Evolutionary conservation across 2,329 filamentous ascomycete genomes (phyloP).

Genomic region (Ampelomyces quisqualis): DNA sequence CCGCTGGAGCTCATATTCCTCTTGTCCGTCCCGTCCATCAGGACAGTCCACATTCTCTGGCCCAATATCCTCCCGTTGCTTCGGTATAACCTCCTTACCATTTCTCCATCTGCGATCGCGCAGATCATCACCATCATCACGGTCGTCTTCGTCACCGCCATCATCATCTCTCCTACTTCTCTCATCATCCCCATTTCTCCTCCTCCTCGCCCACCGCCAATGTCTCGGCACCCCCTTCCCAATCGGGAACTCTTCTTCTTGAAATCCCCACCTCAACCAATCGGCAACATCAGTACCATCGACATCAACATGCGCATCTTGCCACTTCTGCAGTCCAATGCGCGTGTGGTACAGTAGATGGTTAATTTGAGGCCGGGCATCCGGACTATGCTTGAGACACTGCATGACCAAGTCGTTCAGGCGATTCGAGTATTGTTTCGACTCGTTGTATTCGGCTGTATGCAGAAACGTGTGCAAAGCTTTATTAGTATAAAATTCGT

Average conservation of each 20-base stretch:
- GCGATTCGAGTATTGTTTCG: background rate
- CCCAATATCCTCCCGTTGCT: no score
- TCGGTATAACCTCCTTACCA: no score
- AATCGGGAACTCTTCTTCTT: background rate
- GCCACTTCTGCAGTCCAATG: background rate
- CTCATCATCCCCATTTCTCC: background rate
- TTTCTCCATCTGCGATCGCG: no score
- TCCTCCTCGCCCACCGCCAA: background rate
- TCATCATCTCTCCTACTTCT: background rate
- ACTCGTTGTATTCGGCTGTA: no score
- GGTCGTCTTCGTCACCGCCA: background rate
- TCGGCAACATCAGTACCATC: background rate
- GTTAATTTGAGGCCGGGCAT: background rate
- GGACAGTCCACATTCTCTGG: no score
- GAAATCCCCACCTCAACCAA: background rate
- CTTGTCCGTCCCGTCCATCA: no score
- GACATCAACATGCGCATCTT: background rate
- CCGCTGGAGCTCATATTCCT: no score
- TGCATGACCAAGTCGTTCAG: background rate
- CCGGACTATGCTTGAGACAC: background rate
- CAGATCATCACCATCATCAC: background rate
- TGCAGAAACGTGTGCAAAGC: background rate
- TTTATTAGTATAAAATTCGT: background rate
- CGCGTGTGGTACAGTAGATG: background rate
- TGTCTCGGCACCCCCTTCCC: background rate